Evolutionary conservation across 495 filamentous ascomycete species (phyloP).

Genomic region (Bombardia bombarda): DNA sequence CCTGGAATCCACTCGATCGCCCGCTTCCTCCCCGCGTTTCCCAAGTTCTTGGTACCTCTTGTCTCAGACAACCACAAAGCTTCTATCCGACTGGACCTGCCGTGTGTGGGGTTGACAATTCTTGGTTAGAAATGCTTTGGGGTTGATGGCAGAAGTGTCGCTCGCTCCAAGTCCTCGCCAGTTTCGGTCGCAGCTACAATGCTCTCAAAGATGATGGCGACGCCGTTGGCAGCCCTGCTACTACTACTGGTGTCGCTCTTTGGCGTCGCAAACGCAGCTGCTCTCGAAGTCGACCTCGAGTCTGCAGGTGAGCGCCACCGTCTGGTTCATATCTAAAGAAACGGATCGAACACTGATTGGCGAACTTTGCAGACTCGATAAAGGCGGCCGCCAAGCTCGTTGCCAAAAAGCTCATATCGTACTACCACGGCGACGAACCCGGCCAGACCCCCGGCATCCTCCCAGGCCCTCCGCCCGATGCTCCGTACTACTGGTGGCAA

Average conservation of each 20-base stretch:
- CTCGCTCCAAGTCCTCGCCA: too few relatives aligned
- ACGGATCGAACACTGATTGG: background rate
- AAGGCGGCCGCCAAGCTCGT: slow-evolving; percentile 18
- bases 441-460: slow-evolving; percentile 43
- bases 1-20: too few relatives aligned
- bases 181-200: background rate
- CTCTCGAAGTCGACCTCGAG: slow-evolving; percentile 6
- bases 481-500: slow-evolving; percentile 62
- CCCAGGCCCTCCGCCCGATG: slow-evolving; percentile 24
- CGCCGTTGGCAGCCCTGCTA: background rate
- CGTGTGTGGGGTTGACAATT: too few relatives aligned
- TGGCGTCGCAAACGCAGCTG: background rate
- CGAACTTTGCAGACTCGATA: slow-evolving; percentile 23
- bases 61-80: too few relatives aligned
- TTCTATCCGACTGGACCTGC: too few relatives aligned
- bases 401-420: slow-evolving; percentile 47
- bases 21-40: too few relatives aligned
- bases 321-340: background rate
- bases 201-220: slow-evolving; percentile 6
- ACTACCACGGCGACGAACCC: slow-evolving; percentile 57
- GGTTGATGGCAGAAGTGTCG: too few relatives aligned
- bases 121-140: too few relatives aligned
- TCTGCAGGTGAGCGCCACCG: slow-evolving; percentile 1
- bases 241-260: slow-evolving; percentile 6
- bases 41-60: too few relatives aligned